phyloP scores from a whole-genome alignment of 371 early-diverging fungal species.

The Mycotypha africana region DNA sequence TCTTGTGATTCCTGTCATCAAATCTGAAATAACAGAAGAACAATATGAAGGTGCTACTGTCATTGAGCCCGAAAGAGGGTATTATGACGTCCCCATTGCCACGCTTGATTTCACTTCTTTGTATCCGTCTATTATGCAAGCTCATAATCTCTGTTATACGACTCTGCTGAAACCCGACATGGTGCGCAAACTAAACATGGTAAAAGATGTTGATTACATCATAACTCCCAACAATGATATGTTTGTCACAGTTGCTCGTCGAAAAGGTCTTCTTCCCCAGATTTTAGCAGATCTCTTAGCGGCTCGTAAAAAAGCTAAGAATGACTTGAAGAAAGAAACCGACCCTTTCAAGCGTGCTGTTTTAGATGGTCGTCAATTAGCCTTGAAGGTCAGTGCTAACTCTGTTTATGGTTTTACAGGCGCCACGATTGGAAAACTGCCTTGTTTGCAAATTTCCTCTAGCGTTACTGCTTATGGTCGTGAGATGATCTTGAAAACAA shows the following conservation, averaged over 20 bases:
- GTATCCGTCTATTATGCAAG: slow-evolving; percentile 99
- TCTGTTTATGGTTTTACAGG: slow-evolving; percentile 99
- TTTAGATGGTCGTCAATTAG: slow-evolving; percentile 97
- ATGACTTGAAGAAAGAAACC: slow-evolving; percentile 89
- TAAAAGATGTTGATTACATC: slow-evolving; percentile 78
- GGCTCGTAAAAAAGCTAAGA: slow-evolving; percentile 95
- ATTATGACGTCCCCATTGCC: slow-evolving; percentile 95
- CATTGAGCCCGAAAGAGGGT: slow-evolving; percentile 97
- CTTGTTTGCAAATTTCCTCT: slow-evolving; percentile 98
- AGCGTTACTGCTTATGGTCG: slow-evolving; percentile 99
- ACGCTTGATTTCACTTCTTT: slow-evolving; percentile 99
- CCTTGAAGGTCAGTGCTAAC: slow-evolving; percentile 97
- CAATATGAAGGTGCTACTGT: slow-evolving; percentile 99
- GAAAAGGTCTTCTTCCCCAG: slow-evolving; percentile 93
- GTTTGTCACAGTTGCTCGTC: slow-evolving; percentile 70
- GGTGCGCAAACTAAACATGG: slow-evolving; percentile 61
- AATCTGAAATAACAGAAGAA: slow-evolving; percentile 77
- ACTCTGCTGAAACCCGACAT: slow-evolving; percentile 70
- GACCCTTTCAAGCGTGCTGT: slow-evolving; percentile 93
- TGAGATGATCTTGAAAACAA: slow-evolving; percentile 96
- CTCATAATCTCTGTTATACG: slow-evolving; percentile 99
- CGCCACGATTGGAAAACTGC: slow-evolving; percentile 95
- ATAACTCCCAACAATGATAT: slow-evolving; percentile 87
- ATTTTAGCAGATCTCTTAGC: slow-evolving; percentile 92
- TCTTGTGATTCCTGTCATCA: slow-evolving; percentile 91